Base-by-base conservation (phyloP, 1,284 basidiomycete species). In the Puccinia polysora region DNA sequence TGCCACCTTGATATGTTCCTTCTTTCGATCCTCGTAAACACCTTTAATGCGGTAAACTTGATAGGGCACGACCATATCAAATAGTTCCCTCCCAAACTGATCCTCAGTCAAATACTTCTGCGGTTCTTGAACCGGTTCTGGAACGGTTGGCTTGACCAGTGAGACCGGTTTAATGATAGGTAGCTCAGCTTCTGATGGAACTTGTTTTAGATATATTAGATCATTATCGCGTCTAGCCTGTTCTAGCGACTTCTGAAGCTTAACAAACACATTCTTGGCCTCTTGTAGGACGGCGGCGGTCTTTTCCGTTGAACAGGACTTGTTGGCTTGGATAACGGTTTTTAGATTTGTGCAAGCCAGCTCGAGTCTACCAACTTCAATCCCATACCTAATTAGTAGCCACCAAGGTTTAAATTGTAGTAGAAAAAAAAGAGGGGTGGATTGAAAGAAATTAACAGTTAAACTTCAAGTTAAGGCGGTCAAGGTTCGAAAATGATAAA, bases 221-320 rank as follows among this genome's bases (percentile, higher is more conserved):
- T 97, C 90, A 78, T 99, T 99, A 80, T 98, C 96, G 32, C 90
- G 86, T 74, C 89, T 86, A 0, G 94, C 91, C 15, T 90, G 85
- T 2, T 83, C 80, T 23, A 83, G 77, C 25, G 82, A 81, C 2
- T 80, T 76, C 28, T 80, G 77, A 38, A 91, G 79, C 76, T 85
- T 86, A 79, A 90, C 89, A 15, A 88, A 87, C 58, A 87, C 82
- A 0, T 79, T 80, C 58, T 86, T 86, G 0, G 67, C 53, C 50
- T 68, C 65, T 77, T 62, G 40, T 8, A 60, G 5, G n/a, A 49
- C 58, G 7, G 34, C 34, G 20, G 56, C 55, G 23, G 32, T 53
- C 18, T 30, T 55, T 23, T 47, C 36, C 18, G 32, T 40, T 8
- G 53, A 52, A 40, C 45, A 32, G 30, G 25, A 14, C 32, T 62